phyloP scores from a whole-genome alignment of 345 rosid species.

The Nasturtium officinale region DNA sequence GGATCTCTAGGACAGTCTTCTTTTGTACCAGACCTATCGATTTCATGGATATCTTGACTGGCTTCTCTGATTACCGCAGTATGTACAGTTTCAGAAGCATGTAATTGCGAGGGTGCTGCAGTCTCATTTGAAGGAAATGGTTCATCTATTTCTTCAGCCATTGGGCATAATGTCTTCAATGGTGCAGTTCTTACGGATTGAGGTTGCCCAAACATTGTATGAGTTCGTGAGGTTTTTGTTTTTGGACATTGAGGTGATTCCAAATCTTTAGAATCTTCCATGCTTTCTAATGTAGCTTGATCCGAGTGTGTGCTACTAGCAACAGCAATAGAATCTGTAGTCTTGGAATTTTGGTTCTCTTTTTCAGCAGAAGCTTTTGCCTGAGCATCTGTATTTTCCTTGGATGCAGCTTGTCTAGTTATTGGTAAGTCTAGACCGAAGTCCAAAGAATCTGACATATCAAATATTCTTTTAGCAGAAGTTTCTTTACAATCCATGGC shows the following conservation, averaged over 20 bases:
- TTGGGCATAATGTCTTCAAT: slow-evolving; percentile 17
- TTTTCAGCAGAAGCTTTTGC: slow-evolving; percentile 41
- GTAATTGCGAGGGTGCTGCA: slow-evolving; percentile 7
- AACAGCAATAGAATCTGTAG: slow-evolving; percentile 27
- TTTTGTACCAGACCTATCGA: slow-evolving; percentile 28
- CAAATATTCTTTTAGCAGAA: slow-evolving; percentile 36
- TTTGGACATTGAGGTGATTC: slow-evolving; percentile 36
- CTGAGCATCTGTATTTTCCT: slow-evolving; percentile 36
- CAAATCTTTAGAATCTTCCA: slow-evolving; percentile 37
- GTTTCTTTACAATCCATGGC: slow-evolving; percentile 38
- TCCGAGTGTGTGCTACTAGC: slow-evolving; percentile 35
- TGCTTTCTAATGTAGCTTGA: slow-evolving; percentile 37
- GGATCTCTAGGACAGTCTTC: slow-evolving; percentile 27
- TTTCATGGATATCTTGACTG: slow-evolving; percentile 35
- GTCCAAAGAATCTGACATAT: slow-evolving; percentile 35
- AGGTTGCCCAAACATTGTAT: slow-evolving; percentile 35
- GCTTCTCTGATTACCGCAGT: slow-evolving; percentile 32
- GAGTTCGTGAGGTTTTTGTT: slow-evolving; percentile 36
- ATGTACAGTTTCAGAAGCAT: slow-evolving; percentile 28
- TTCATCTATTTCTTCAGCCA: slow-evolving; percentile 31
- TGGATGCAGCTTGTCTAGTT: slow-evolving; percentile 27
- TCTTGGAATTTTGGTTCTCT: slow-evolving; percentile 43
- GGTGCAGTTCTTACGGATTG: slow-evolving; percentile 35
- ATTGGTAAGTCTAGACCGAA: slow-evolving; percentile 28
- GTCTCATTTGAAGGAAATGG: slow-evolving; percentile 27